Base-by-base conservation (phyloP, 2,329 filamentous ascomycete genomes). In the Pezicula radicicola region DNA sequence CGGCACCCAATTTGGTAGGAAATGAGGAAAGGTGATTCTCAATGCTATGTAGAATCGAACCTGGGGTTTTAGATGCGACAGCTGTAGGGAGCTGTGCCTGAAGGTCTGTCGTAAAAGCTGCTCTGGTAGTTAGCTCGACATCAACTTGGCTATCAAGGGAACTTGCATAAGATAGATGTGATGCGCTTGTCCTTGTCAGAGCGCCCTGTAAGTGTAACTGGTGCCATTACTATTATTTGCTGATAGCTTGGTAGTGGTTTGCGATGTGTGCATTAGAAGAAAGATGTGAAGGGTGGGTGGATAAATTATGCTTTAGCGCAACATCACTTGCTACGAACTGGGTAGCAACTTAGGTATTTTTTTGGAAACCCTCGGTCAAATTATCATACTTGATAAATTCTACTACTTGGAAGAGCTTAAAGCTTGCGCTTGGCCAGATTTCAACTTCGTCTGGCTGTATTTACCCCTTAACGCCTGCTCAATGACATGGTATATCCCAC, bases 1-100 rank as follows among this genome's bases (percentile, higher is more conserved):
- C 47, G 2, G 64, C 40, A 12, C 58, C 60, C 1, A 70, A 56
- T 9, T 62, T 66, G 19, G 60, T 68, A 19, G 70, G 66, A 25
- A 68, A 70, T 35, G 59, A 63, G 1, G 53, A 51, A 39, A 75
- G 68, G 9, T 71, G 69, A 7, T 66, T 68, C 33, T 73, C 68
- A 27, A 80, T 66, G 16, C 79, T 70, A 2, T 63, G 51, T 28
- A 69, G 64, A 0, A 80, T 64, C 3, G 30, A 42, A 8, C 48
- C 51, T 15, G 56, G 39, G 12, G 49, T 54, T 51, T 52, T 58
- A 13, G 56, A 57, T 4, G 49, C 33, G 13, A 52, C 48, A 13
- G 56, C 55, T 43, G 52, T 49, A 37, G 57, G 51, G 5, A 67
- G 54, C 48, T 62, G 54, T 15, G 45, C 37, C 39, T 63, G 52